Evolutionary conservation across 164 flowering plant genomes (phyloP).

Genomic region (Vitis vinifera): ASM3070453v1 NC_081810.1:16920001-16920500

Average conservation of each 20-base stretch:
- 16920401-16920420: neutral
- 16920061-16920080: neutral
- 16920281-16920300: neutral
- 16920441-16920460: neutral
- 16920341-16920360: neutral
- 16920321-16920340: neutral
- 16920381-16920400: neutral
- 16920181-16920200: neutral
- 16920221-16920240: neutral
- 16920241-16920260: neutral
- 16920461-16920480: neutral
- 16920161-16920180: neutral
- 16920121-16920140: neutral
- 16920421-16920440: neutral
- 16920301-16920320: neutral
- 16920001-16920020: neutral
- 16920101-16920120: neutral
- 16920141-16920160: neutral
- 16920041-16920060: neutral
- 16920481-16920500: neutral
- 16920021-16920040: neutral
- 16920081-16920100: slow-evolving; percentile 1
- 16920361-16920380: neutral
- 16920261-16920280: neutral
- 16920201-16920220: neutral